Base-by-base conservation (phyloP, 2,329 filamentous ascomycete genomes). In the Sclerotinia spermophila region DNA sequence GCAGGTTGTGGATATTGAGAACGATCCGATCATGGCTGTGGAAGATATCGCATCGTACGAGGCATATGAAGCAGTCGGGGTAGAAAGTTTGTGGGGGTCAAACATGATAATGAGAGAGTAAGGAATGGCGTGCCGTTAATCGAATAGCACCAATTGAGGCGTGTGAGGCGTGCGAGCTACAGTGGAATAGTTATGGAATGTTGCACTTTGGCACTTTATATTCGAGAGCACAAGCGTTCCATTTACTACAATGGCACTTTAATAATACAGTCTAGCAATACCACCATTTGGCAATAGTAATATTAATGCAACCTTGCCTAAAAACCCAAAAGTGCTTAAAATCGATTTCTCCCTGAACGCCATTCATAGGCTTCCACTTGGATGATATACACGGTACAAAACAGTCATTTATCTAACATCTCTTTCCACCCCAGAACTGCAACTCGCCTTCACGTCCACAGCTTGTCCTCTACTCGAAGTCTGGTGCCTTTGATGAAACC, bases 401-500 rank as follows among this genome's bases (percentile, higher is more conserved):
- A 70, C 71, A 67, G 48, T 53, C 58, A 60, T 61, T 62, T 71
- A 51, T 61, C 69, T 56, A 40, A 51, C 55, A 40, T 68, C 21
- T 72, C 66, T 60, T 55, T 58, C 35, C 53, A 45, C 38, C 27
- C 44, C 60, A 30, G 40, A 40, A n/a, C 24, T 42, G n/a, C 19
- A 66, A 19, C 11, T n/a, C 38, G 6, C 35, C 38, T n/a, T 24
- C 60, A 30, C 24, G 21, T 15, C 24, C 15, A 33, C 40, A n/a
- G 35, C 40, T 45, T 67, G 45, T 67, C 51, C 45, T 60, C 48
- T 67, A 72, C 30, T 73, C 71, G 73, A 97, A 96, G 74, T 94
- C 92, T 35, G 84, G 80, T 38, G 96, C 94, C 82, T 96, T 97
- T 80, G 90, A 87, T 71, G 93, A 92, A 67, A 98, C 87, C 75